These are phyloP conservation scores for Coleophoma eucalyptorum DNA, from an alignment of 2,329 filamentous ascomycete genomes.

Conservation along the genomic window DNA sequence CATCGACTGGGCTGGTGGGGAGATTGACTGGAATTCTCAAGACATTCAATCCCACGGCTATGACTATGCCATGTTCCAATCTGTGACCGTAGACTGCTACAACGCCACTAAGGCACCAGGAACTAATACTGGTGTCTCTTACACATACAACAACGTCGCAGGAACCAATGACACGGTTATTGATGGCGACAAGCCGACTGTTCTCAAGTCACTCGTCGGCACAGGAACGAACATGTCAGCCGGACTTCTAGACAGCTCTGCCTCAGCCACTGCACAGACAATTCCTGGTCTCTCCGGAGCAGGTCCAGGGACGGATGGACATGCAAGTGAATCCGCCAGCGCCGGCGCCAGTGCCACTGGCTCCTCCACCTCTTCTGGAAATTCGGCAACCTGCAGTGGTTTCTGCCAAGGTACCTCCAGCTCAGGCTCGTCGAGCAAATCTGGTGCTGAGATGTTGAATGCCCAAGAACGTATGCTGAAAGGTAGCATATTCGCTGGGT, in stretches of 20 bases:
- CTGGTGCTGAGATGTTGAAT: conserved; percentile 19
- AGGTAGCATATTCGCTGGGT: conserved; percentile 24
- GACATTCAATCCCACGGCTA: conserved; percentile 84
- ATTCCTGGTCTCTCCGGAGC: conserved; percentile 53
- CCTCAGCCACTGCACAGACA: conserved; percentile 32
- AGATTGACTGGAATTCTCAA: conserved; percentile 78
- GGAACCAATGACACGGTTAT: conserved; percentile 75
- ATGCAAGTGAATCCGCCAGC: conserved; percentile 19
- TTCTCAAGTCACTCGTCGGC: conserved; percentile 76
- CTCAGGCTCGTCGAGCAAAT: conserved; percentile 8
- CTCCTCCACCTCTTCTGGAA: conserved; percentile 14
- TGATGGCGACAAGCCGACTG: conserved; percentile 69
- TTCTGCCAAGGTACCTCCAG: conserved; percentile 26
- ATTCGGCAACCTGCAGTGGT: conserved; percentile 13
- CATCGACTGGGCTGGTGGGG: conserved; percentile 85
- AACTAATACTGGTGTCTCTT: conserved; percentile 64
- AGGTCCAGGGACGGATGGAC: conserved; percentile 34
- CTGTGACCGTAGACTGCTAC: conserved; percentile 85
- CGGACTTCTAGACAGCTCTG: conserved; percentile 30
- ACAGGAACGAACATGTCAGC: conserved; percentile 71
- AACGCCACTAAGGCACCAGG: conserved; percentile 60
- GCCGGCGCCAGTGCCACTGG: conserved; percentile 21
- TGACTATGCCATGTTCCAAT: conserved; percentile 78
- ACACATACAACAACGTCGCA: conserved; percentile 64
- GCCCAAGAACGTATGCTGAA: conserved; percentile 20